These are phyloP conservation scores for Aspergillus fischeri DNA, from an alignment of 2,329 filamentous ascomycete genomes.

Conservation along the genomic window DNA sequence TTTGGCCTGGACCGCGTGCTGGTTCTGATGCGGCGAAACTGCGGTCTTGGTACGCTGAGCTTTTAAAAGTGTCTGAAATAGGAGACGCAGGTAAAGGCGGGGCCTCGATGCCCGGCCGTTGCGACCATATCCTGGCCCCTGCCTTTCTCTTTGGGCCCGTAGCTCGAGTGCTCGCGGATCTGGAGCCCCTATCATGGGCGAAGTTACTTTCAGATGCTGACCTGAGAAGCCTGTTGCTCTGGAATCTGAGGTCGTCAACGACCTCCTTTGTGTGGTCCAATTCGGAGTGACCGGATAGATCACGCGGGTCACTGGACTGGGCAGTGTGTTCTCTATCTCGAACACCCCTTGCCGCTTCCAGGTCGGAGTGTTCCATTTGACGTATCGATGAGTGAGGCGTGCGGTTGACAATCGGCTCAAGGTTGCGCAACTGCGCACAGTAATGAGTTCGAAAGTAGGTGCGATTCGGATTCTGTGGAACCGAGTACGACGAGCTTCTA, in stretches of 20 bases:
- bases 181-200: neutral
- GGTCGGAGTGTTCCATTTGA: neutral
- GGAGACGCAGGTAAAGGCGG: neutral
- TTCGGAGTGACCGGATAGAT: neutral
- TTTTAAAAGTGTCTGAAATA: neutral
- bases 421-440: slow-evolving; percentile 11
- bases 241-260: neutral
- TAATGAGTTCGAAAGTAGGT: slow-evolving; percentile 7
- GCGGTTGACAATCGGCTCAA: slow-evolving; percentile 1
- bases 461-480: neutral
- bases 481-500: slow-evolving; percentile 11
- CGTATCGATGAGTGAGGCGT: neutral
- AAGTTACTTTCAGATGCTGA: neutral
- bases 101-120: neutral
- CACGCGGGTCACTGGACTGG: neutral
- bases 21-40: slow-evolving; percentile 7
- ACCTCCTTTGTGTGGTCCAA: neutral
- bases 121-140: neutral
- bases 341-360: neutral
- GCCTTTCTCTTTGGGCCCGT: neutral
- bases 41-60: neutral
- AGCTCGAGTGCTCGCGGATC: neutral
- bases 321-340: neutral
- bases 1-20: slow-evolving; percentile 21
- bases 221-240: neutral